Conservation (phyloP, 495 filamentous ascomycete species). For the Penicillium silybi region DNA sequence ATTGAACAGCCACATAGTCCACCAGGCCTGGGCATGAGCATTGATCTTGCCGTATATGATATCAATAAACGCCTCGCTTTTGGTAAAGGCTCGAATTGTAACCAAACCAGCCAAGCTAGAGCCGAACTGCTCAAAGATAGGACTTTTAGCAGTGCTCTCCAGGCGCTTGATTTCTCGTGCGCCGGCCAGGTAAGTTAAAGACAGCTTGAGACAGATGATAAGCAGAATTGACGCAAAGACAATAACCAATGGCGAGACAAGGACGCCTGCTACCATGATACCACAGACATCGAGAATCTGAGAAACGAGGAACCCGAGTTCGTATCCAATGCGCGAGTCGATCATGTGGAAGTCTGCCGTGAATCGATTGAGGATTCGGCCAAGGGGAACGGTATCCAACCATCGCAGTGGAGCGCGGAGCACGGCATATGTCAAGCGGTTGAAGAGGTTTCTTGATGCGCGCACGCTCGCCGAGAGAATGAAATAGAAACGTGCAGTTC, state of each 20-base stretch:
- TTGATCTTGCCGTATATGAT: conserved; percentile 66
- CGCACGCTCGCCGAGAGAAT: conserved; percentile 49
- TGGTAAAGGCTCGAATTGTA: conserved; percentile 73
- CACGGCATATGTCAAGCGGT: conserved; percentile 58
- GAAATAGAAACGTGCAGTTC: conserved; percentile 54
- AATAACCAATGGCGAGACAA: conserved; percentile 31
- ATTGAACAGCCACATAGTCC: conserved; percentile 67
- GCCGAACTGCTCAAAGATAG: conserved; percentile 74
- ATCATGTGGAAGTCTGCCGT: conserved; percentile 71
- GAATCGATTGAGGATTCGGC: conserved; percentile 76
- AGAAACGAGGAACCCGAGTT: conserved; percentile 53
- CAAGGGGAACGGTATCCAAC: conserved; percentile 78
- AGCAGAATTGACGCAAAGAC: conserved; percentile 22
- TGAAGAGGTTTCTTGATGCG: conserved; percentile 64
- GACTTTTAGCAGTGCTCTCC: conserved; percentile 68
- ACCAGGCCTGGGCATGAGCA: conserved; percentile 56
- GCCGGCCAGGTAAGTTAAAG: conserved; percentile 57
- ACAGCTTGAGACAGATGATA: conserved; percentile 52
- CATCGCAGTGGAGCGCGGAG: conserved; percentile 69
- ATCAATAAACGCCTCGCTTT: conserved; percentile 57
- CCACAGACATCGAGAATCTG: conserved; percentile 34
- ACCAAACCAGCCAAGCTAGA: conserved; percentile 65
- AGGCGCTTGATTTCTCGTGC: conserved; percentile 75
- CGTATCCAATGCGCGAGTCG: conserved; percentile 60
- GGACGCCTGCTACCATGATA: conserved; percentile 30